Evolutionary conservation across 352 stramenopile genomes (phyloP).

Genomic region (Pythium utonaiense): DNA sequence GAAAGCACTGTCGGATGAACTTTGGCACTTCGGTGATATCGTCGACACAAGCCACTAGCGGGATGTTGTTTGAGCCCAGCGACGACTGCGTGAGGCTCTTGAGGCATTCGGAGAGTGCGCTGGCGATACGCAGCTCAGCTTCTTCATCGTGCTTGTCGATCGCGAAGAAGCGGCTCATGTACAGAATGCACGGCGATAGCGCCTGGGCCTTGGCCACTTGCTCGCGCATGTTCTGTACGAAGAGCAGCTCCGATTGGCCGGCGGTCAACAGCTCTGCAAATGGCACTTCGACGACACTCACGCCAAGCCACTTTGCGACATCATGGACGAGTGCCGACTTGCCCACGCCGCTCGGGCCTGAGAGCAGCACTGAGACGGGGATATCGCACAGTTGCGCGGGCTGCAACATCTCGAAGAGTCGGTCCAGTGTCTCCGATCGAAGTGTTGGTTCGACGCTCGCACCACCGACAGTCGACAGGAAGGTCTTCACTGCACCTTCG

Average conservation of each 20-base stretch:
- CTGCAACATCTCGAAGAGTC: conserved; percentile 65
- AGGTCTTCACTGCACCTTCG: conserved; percentile 52
- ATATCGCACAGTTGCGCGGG: conserved; percentile 64
- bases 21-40: conserved; percentile 74
- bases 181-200: conserved; percentile 71
- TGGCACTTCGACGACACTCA: conserved; percentile 65
- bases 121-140: conserved; percentile 54
- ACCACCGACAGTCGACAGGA: conserved; percentile 15
- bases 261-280: conserved; percentile 72
- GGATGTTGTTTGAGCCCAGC: conserved; percentile 40
- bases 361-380: conserved; percentile 67
- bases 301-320: conserved; percentile 59
- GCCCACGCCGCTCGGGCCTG: conserved; percentile 58
- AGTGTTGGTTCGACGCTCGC: conserved; percentile 9
- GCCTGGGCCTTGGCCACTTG: conserved; percentile 65
- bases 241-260: conserved; percentile 56
- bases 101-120: conserved; percentile 65
- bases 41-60: conserved; percentile 75
- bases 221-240: conserved; percentile 71
- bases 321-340: conserved; percentile 73
- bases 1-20: conserved; percentile 77
- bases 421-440: conserved; percentile 33
- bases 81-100: conserved; percentile 38
- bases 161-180: conserved; percentile 75
- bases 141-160: conserved; percentile 81